Evolutionary conservation across 495 filamentous ascomycete genomes (phyloP).

Genomic region (Xylaria grammica): DNA sequence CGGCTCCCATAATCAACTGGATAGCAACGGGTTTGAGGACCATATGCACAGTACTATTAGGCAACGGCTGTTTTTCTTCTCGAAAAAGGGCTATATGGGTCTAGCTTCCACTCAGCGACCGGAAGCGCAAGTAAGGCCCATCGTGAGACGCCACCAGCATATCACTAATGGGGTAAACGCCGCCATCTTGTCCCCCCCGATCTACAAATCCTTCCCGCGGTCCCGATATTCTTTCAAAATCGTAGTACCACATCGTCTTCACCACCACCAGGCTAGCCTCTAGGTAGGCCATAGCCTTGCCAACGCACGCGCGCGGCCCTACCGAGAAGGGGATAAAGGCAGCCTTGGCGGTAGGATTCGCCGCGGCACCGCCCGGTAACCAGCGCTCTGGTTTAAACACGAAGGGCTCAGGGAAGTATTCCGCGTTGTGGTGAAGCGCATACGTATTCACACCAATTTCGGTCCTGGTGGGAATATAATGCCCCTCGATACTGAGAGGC

Average conservation of each 20-base stretch:
- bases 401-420: constrained; percentile 44
- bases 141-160: too few relatives aligned
- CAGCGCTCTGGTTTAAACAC: constrained; percentile 47
- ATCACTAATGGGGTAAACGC: too few relatives aligned
- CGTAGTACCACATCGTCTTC: constrained; percentile 44
- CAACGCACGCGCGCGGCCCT: constrained; percentile 62
- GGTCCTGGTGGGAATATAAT: constrained; percentile 31
- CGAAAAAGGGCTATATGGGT: background rate
- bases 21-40: background rate
- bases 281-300: constrained; percentile 61
- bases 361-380: constrained; percentile 22
- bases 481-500: constrained; percentile 34
- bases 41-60: background rate
- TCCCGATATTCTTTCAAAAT: too few relatives aligned
- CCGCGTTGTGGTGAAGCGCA: constrained; percentile 44
- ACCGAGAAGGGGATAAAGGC: constrained; percentile 65
- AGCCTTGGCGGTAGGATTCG: background rate
- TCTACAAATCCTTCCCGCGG: too few relatives aligned
- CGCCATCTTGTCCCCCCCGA: too few relatives aligned
- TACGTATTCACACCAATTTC: constrained; percentile 44
- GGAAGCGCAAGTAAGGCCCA: too few relatives aligned
- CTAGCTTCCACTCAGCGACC: too few relatives aligned
- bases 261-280: constrained; percentile 60
- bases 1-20: background rate
- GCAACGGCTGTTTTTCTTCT: background rate